Evolutionary conservation across 306 rosid species (phyloP).

Genomic region (Cicer chorassanicum): DNA sequence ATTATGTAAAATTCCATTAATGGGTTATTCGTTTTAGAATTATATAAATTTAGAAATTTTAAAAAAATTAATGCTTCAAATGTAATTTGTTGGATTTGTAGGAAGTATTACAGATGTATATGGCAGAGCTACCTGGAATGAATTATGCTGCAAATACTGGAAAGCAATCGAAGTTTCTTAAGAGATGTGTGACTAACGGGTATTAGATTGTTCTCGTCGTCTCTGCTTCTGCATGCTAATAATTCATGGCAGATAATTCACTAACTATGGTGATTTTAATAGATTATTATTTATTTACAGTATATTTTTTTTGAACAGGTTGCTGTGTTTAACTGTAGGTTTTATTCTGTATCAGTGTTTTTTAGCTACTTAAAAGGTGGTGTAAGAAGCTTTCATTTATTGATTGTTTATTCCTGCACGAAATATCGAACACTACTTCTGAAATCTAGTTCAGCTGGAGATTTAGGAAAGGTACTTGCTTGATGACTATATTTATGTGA

Average conservation of each 20-base stretch:
- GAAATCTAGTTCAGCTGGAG: conserved; percentile 51
- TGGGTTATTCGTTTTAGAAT: no score
- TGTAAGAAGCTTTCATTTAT: conserved; percentile 14
- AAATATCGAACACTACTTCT: conserved; percentile 82
- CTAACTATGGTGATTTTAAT: conserved; percentile 4
- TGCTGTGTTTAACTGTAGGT: background rate
- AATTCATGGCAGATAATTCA: conserved; percentile 11
- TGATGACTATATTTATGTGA: conserved; percentile 2
- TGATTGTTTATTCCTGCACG: conserved; percentile 54
- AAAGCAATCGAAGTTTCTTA: conserved; percentile 77
- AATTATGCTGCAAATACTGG: conserved; percentile 88
- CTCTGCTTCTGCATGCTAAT: conserved; percentile 25
- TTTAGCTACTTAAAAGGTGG: conserved; percentile 28
- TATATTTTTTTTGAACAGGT: background rate
- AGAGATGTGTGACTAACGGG: conserved; percentile 89
- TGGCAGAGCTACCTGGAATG: conserved; percentile 83
- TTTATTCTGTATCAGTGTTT: conserved; percentile 20
- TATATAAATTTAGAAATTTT: no score
- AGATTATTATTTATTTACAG: background rate
- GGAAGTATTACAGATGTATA: conserved; percentile 69
- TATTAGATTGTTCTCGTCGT: conserved; percentile 40
- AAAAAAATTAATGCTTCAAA: no score
- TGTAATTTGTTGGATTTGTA: no score
- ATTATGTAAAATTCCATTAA: no score
- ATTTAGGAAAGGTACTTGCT: conserved; percentile 60